Evolutionary conservation across 257 asterid species (phyloP).

Genomic region (Solanum bukasovii): DNA sequence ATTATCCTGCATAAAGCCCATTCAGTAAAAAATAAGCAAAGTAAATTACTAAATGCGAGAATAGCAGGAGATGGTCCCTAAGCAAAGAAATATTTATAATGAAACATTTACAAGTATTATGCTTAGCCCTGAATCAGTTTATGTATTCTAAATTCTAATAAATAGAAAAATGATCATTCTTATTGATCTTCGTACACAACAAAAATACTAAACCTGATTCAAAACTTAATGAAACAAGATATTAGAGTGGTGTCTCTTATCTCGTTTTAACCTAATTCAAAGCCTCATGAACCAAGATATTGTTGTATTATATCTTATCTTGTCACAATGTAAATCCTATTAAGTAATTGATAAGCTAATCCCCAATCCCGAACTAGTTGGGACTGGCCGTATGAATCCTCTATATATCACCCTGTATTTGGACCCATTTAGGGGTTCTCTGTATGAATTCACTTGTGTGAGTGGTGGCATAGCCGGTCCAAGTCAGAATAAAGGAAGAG

Average conservation of each 20-base stretch:
- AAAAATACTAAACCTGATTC: neutral
- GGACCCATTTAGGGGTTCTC: neutral
- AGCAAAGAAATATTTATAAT: neutral
- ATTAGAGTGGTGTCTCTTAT: neutral
- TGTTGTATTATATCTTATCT: neutral
- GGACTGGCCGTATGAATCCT: neutral
- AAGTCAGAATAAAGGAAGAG: neutral
- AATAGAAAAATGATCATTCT: neutral
- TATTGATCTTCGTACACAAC: neutral
- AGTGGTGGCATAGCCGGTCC: neutral
- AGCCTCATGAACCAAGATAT: neutral
- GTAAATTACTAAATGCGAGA: neutral
- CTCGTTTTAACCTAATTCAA: neutral
- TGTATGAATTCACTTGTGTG: neutral
- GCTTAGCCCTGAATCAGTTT: neutral
- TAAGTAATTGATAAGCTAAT: neutral
- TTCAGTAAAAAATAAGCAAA: neutral
- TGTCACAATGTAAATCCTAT: neutral
- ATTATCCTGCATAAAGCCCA: conserved; percentile 50
- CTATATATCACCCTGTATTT: neutral
- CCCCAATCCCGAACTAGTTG: neutral
- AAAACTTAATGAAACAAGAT: neutral
- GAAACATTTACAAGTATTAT: neutral
- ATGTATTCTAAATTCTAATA: neutral
- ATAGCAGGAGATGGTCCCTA: neutral